Evolutionary conservation across 768 basidiomycete genomes (phyloP), one percentile per base, ranked within the genome.

Genomic region (Tubosaeta brunneosetosa): DNA sequence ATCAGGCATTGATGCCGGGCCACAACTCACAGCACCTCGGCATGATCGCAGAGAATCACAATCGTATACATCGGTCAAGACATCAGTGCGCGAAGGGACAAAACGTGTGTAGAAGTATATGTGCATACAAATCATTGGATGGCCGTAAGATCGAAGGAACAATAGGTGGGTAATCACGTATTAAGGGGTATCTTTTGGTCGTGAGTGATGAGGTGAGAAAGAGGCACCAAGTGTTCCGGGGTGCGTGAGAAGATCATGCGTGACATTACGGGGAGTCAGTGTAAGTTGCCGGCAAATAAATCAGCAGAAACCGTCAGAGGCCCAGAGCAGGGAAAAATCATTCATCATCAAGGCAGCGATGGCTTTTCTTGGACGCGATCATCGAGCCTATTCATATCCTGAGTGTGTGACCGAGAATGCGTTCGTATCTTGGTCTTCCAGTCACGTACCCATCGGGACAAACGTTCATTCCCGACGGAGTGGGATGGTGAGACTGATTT

Each of bases 401-500:
- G 78, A 53, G 76, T 73, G 47, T 73, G 69, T 40, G 81, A 77
- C 40, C 76, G 76, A 22, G 84, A 83, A 2, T 73, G 68, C 33
- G 81, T 69, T 49, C 78, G 76, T 42, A 86, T 79, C 68, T 77
- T 84, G 3, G 74, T 73, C 52, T 82, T 78, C 84, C 81, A 86
- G 55, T 85, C 82, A 55, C 78, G 77, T n/a, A 86, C 77, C 86
- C 83, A 85, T 49, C 78, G 68, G 22, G 73, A 62, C 16, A 66
- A 59, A 49, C 72, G 71, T 59, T 77, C 78, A 31, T 70, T 68
- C 36, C 47, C 61, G 49, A 47, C 56, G n/a, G 55, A 47, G 19
- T 50, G 61, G 49, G 63, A 61, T n/a, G 54, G 44, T 2, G 65
- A 56, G 44, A 59, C 43, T 1, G 69, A 61, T 25, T 63, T 59